Conservation (phyloP, 495 filamentous ascomycete species). For the Rhypophila decipiens region DNA sequence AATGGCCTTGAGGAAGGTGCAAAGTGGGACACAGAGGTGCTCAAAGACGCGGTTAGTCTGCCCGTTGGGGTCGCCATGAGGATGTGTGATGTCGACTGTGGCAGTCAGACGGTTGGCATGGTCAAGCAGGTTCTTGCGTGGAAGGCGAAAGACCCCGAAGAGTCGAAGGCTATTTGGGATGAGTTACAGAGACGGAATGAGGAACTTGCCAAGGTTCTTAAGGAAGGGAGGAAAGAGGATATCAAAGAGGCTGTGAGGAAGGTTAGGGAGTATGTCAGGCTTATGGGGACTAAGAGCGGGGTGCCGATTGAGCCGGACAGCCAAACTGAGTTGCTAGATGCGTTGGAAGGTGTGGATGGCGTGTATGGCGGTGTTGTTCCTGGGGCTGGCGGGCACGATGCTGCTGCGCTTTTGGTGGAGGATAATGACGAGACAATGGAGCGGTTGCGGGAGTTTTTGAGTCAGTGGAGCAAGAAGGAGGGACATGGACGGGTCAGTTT, state of each 20-base stretch:
- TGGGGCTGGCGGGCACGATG: slow-evolving; percentile 92
- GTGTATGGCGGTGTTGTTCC: slow-evolving; percentile 90
- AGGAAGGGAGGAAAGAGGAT: slow-evolving; percentile 30
- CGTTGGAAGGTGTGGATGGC: slow-evolving; percentile 61
- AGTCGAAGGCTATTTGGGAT: slow-evolving; percentile 64
- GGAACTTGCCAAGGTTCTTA: slow-evolving; percentile 57
- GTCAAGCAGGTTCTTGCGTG: slow-evolving; percentile 84
- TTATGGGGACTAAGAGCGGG: slow-evolving; percentile 64
- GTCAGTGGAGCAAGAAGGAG: slow-evolving; percentile 58
- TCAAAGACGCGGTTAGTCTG: slow-evolving; percentile 60
- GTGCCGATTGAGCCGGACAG: slow-evolving; percentile 89
- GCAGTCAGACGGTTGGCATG: slow-evolving; percentile 90
- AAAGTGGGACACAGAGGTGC: slow-evolving; percentile 70
- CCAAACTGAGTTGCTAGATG: slow-evolving; percentile 80
- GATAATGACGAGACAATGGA: slow-evolving; percentile 63
- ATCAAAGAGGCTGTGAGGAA: slow-evolving; percentile 29
- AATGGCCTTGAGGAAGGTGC: slow-evolving; percentile 35
- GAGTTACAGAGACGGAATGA: slow-evolving; percentile 70
- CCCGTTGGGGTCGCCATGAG: slow-evolving; percentile 70
- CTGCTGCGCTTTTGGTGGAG: slow-evolving; percentile 69
- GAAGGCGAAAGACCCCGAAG: slow-evolving; percentile 61
- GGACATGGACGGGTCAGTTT: slow-evolving; percentile 70
- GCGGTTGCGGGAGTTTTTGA: slow-evolving; percentile 57
- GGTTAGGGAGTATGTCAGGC: slow-evolving; percentile 53
- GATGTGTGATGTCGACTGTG: slow-evolving; percentile 94